These are phyloP conservation scores for Coemansia sp. DNA, from an alignment of 192 early-diverging fungal genomes.

Conservation along the genomic window DNA sequence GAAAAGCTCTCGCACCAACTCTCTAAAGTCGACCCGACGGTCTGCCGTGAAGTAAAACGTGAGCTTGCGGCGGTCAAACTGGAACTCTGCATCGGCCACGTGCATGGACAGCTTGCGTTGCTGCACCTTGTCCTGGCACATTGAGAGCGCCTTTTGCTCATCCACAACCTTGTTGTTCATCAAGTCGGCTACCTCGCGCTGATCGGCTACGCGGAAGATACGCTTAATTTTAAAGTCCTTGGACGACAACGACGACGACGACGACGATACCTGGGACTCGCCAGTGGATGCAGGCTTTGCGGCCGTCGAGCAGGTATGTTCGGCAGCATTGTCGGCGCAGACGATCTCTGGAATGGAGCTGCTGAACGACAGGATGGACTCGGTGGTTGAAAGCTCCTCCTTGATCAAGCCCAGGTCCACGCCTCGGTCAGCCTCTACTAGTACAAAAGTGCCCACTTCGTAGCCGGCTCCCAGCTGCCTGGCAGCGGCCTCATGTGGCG, in stretches of 20 bases:
- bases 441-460: slow-evolving; percentile 24
- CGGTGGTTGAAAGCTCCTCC: slow-evolving; percentile 25
- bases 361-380: slow-evolving; percentile 27
- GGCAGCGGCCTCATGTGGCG: background rate
- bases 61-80: slow-evolving; percentile 96
- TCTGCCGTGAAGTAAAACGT: slow-evolving; percentile 96
- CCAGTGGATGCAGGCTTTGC: background rate
- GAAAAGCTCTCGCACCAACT: slow-evolving; percentile 93
- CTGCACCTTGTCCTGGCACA: slow-evolving; percentile 87
- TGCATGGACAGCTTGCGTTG: slow-evolving; percentile 93
- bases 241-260: slow-evolving; percentile 5
- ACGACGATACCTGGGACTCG: background rate
- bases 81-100: slow-evolving; percentile 96
- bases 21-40: slow-evolving; percentile 92
- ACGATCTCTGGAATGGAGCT: slow-evolving; percentile 1
- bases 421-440: slow-evolving; percentile 53
- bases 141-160: slow-evolving; percentile 81
- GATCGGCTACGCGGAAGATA: slow-evolving; percentile 79
- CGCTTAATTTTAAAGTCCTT: slow-evolving; percentile 90
- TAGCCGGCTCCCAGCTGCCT: slow-evolving; percentile 6
- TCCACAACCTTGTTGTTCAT: slow-evolving; percentile 78
- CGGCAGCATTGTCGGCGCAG: background rate
- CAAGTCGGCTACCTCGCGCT: slow-evolving; percentile 77
- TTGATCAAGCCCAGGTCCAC: slow-evolving; percentile 45
- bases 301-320: background rate